These are phyloP conservation scores for Penstemon newberryi DNA, from an alignment of 257 asterid genomes.

Conservation along the genomic window DNA sequence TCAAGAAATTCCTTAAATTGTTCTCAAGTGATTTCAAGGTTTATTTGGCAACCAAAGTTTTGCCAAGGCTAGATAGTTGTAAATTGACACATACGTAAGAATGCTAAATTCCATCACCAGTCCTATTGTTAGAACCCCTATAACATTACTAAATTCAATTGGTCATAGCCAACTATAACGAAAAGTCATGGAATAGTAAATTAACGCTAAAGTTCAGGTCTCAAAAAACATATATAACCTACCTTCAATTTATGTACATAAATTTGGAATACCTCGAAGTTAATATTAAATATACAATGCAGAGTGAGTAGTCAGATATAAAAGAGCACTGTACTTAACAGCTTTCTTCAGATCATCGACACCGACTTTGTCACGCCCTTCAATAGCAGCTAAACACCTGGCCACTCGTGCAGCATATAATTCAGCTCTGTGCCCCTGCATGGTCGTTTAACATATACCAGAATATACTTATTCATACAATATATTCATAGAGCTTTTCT, in stretches of 20 bases:
- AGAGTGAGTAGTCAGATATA: slow-evolving; percentile 20
- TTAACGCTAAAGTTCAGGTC: neutral
- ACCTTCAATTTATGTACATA: neutral
- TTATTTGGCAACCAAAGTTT: neutral
- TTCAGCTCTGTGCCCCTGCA: slow-evolving; percentile 98
- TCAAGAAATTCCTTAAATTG: neutral
- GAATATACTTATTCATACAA: slow-evolving; percentile 6
- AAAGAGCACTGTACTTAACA: slow-evolving; percentile 53
- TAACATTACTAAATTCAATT: neutral
- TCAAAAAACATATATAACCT: neutral
- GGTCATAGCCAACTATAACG: neutral
- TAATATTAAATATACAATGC: neutral
- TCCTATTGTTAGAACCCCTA: too few relatives aligned
- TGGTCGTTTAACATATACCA: slow-evolving; percentile 12
- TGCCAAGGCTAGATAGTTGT: neutral
- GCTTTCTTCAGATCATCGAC: slow-evolving; percentile 98
- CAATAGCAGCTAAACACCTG: slow-evolving; percentile 90
- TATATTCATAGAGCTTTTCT: neutral
- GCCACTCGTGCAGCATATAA: slow-evolving; percentile 97
- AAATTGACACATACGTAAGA: neutral
- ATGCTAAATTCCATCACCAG: neutral
- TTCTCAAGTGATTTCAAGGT: neutral
- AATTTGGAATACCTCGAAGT: neutral
- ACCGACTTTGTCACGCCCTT: slow-evolving; percentile 84
- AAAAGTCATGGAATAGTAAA: neutral